phyloP scores from a whole-genome alignment of 805 yeast species.

The Nakazawaea ernobii region DNA sequence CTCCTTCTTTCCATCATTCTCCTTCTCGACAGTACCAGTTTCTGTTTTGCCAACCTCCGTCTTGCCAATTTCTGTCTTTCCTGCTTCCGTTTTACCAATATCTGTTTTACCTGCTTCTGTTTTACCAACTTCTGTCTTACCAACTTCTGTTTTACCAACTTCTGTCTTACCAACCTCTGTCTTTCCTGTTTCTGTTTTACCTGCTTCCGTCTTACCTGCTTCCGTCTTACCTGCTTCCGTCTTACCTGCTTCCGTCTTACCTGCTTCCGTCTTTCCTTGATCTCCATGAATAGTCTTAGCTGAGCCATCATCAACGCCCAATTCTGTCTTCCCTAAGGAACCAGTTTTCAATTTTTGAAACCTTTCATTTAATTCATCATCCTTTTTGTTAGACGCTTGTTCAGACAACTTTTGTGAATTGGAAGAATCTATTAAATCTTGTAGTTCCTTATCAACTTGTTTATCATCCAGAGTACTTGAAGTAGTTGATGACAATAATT shows the following conservation, averaged over 20 bases:
- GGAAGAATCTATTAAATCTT: background rate
- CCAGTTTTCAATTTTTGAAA: background rate
- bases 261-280: background rate
- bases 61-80: slow-evolving; percentile 4
- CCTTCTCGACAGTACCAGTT: background rate
- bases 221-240: slow-evolving; percentile 7
- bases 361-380: slow-evolving; percentile 1
- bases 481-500: background rate
- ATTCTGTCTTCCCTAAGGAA: slow-evolving; percentile 4
- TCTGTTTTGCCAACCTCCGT: slow-evolving; percentile 7
- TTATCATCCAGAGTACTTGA: background rate
- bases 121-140: background rate
- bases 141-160: slow-evolving; percentile 4
- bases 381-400: background rate
- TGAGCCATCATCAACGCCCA: slow-evolving; percentile 8
- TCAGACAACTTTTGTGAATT: background rate
- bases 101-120: background rate
- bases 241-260: slow-evolving; percentile 2
- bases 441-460: slow-evolving; percentile 5
- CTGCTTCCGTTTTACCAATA: no score
- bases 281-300: background rate
- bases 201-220: slow-evolving; percentile 6
- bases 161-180: slow-evolving; percentile 7
- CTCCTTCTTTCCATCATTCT: background rate
- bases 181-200: slow-evolving; percentile 8